Base-by-base conservation (phyloP, 148 eudicot genomes). In the Oxyria digyna region DNA sequence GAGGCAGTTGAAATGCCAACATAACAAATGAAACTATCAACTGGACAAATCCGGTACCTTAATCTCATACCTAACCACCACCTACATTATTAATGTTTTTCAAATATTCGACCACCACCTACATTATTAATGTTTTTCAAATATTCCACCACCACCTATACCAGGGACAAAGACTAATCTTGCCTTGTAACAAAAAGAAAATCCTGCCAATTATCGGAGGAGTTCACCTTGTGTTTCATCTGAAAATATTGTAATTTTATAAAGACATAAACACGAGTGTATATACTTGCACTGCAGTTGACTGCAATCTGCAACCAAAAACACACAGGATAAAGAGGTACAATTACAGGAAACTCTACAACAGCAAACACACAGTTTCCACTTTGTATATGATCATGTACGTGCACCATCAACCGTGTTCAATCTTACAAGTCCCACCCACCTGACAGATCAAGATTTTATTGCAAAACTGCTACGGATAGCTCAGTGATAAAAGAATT, bases 351-450 rank as follows among this genome's bases (percentile, higher is more conserved):
- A 59, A 59, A 59, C 65, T 59, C 65, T 31, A 59, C n/a, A 59
- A 2, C n/a, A n/a, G 23, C 6, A 20, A 3, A 8, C 23, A 48
- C 2, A 7, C 20, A 21, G 10, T 31, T 59, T 31, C 65, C 65
- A 59, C 31, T 59, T 29, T 59, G 65, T 59, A 6, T 59, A 59
- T 35, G 3, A n/a, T 0, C 37, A 31, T 27, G 65, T 29, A 59
- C 31, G 65, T 59, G 65, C 65, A 59, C 35, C 41, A 38, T 14
- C 65, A 29, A n/a, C 65, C 65, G 65, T 13, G 65, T 29, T 59
- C 18, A 31, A 29, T 59, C 65, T 59, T 29, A 33, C 65, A 59
- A 29, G 37, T 59, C 37, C 10, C 18, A 8, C 37, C 10, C 18
- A 8, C 65, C 65, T 59, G 65, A 27, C 65, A 59, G 31, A 59